Base-by-base conservation (phyloP, 495 filamentous ascomycete species). In the Bacidia gigantensis region DNA sequence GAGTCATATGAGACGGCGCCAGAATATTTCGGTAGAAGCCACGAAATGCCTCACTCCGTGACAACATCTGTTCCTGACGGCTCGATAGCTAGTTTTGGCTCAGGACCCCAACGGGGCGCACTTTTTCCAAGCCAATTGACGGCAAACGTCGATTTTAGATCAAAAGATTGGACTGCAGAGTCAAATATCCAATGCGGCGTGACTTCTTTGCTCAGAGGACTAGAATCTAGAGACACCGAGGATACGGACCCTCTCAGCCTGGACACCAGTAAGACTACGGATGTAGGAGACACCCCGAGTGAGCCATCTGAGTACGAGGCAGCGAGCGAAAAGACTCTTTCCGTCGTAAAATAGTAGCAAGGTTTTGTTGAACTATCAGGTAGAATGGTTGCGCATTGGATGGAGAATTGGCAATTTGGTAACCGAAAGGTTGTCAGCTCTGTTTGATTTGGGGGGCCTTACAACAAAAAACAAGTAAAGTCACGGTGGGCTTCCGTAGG, bases 171-270 rank as follows among this genome's bases (percentile, higher is more conserved):
- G 11, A 26, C 43, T 18, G 20, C 35, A 25, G 12, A 14, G 10
- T 22, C 38, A 20, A 57, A 57, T 20, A 35, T 57, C 2, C 18
- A 49, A 1, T 11, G 41, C 3, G 50, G 55, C 3, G 40, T 53
- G 22, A 12, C 18, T 18, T 57, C 50, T 23, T 24, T 57, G 22
- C 43, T 57, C 12, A 10, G 21, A 50, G 50, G 55, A 12, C 42
- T 50, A 20, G 21, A 52, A 17, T 11, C 1, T 3, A 17, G 51
- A 22, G 32, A 50, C 32, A 39, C n/a, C n/a, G n/a, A n/a, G n/a
- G n/a, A n/a, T n/a, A n/a, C n/a, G n/a, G n/a, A n/a, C n/a, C n/a
- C n/a, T n/a, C n/a, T n/a, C n/a, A 35, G 7, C 14, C 29, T 35
- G 29, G 7, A 5, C 5, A 35, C 5, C 29, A 35, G 29, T 35